These are phyloP conservation scores for Argentina anserina DNA, from an alignment of 306 rosid genomes.

Conservation along the genomic window DNA sequence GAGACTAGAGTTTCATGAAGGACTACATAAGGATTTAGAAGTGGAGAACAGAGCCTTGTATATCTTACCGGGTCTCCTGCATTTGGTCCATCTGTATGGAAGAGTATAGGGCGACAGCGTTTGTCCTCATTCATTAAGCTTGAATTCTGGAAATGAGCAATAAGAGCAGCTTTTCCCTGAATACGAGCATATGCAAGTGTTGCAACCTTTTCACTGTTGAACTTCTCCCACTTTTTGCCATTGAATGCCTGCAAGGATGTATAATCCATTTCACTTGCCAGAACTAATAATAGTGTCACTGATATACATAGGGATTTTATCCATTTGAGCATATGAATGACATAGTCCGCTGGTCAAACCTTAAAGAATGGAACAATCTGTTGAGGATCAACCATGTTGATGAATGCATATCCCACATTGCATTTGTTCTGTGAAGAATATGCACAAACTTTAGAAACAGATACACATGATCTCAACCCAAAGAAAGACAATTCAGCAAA, in stretches of 20 bases:
- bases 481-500: constrained; percentile 22
- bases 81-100: constrained; percentile 82
- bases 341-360: constrained; percentile 34
- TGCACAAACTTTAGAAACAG: constrained; percentile 20
- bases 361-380: constrained; percentile 76
- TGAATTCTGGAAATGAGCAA: constrained; percentile 84
- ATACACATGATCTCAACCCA: constrained; percentile 13
- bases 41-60: constrained; percentile 11
- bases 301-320: not conserved
- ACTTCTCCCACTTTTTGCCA: constrained; percentile 91
- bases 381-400: constrained; percentile 74
- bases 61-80: constrained; percentile 76
- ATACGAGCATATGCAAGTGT: constrained; percentile 81
- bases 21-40: not conserved
- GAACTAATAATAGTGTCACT: constrained; percentile 13
- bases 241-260: constrained; percentile 59
- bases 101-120: constrained; percentile 86
- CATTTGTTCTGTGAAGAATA: constrained; percentile 69
- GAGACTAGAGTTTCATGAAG: not conserved
- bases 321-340: constrained; percentile 12
- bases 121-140: constrained; percentile 80
- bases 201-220: constrained; percentile 91
- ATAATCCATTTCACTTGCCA: constrained; percentile 19
- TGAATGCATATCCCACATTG: constrained; percentile 91
- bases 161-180: constrained; percentile 79